phyloP scores from a whole-genome alignment of 1,284 basidiomycete genomes.

The Microbotryum silenes-acaulis region DNA sequence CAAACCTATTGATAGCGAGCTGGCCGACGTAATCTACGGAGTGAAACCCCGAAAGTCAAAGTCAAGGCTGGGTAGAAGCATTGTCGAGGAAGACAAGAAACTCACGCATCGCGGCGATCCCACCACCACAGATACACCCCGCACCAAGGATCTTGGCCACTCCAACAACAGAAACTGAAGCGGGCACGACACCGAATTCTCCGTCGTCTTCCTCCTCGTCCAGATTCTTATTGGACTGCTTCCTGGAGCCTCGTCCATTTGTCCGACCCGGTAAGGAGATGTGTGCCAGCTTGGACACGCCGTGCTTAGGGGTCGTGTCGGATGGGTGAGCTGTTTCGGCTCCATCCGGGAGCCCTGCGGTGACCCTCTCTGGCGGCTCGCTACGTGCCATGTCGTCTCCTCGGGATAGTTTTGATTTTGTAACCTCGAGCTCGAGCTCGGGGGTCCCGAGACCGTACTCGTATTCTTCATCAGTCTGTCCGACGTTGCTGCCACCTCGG shows the following conservation, averaged over 20 bases:
- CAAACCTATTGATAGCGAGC: conserved; percentile 40
- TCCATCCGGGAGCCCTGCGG: no score
- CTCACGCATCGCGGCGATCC: conserved; percentile 46
- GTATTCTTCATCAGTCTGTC: background rate
- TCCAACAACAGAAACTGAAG: conserved; percentile 40
- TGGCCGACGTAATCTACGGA: conserved; percentile 46
- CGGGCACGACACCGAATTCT: conserved; percentile 37
- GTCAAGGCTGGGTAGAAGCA: background rate
- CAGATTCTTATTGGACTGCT: conserved; percentile 6
- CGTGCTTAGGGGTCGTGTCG: background rate
- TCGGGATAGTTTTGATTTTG: no score
- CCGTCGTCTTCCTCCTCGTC: conserved; percentile 27
- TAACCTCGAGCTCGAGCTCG: no score
- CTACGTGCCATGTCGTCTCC: no score
- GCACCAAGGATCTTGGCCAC: conserved; percentile 43
- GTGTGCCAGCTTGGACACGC: conserved; percentile 33
- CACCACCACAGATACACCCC: conserved; percentile 44
- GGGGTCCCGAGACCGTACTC: background rate
- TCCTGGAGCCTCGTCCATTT: conserved; percentile 33
- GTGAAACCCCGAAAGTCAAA: conserved; percentile 4
- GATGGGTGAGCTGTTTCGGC: no score
- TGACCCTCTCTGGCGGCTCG: no score
- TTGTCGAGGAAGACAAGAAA: conserved; percentile 1
- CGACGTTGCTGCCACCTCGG: background rate
- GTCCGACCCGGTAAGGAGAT: conserved; percentile 26